A percentile compares a stretch with the other conserved stretches of the same genome.
phyloP scores from a whole-genome alignment of 2,329 filamentous ascomycete genomes.

The Ophiostoma ips region DNA sequence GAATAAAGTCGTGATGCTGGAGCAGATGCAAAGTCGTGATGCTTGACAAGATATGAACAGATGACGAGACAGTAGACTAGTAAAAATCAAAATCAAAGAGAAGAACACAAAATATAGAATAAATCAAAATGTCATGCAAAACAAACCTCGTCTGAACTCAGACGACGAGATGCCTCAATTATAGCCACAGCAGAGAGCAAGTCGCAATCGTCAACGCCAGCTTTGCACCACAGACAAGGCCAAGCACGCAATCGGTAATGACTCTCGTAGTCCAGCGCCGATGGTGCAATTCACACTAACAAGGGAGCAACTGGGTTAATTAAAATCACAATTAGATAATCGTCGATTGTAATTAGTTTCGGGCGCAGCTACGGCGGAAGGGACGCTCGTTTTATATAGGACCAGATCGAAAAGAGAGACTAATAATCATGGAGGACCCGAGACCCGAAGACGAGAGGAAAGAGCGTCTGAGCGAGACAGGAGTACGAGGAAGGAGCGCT shows the following conservation, averaged over 20 bases:
- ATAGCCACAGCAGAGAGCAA: too few relatives aligned
- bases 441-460: too few relatives aligned
- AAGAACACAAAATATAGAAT: neutral
- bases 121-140: neutral
- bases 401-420: neutral
- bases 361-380: too few relatives aligned
- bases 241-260: slow-evolving; percentile 10
- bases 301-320: neutral
- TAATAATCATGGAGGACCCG: too few relatives aligned
- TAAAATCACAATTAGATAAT: neutral
- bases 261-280: neutral
- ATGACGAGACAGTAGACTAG: neutral
- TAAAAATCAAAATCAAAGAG: neutral
- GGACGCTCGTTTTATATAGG: neutral
- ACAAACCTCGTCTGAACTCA: neutral
- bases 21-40: neutral
- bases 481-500: too few relatives aligned
- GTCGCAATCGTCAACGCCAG: slow-evolving; percentile 4
- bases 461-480: too few relatives aligned
- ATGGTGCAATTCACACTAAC: slow-evolving; percentile 11
- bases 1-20: too few relatives aligned
- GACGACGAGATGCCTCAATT: neutral
- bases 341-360: neutral
- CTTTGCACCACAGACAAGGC: slow-evolving; percentile 9
- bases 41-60: neutral